Evolutionary conservation across 1,284 basidiomycete species (phyloP), one percentile per base, ranked within the genome.

Genomic region (Hypsizygus ulmarius): DNA sequence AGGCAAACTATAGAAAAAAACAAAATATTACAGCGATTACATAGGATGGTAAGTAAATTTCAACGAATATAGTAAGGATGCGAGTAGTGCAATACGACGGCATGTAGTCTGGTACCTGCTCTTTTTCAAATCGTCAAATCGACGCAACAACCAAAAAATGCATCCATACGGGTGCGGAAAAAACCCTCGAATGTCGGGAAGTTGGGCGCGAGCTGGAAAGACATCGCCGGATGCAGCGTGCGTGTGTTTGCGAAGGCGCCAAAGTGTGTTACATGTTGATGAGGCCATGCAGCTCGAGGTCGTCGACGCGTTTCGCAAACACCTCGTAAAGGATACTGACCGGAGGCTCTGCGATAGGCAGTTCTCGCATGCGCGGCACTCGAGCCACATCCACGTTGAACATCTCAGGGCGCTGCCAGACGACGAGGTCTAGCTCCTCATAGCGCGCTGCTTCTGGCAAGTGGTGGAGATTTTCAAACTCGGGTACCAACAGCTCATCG

Each of bases 251-350:
- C 21, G 21, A 7, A 4, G 21, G 21, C 21, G 21, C 21, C 3
- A 7, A 25, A 25, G 4, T 25, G 21, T 4, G 21, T 25, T 25
- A 25, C 21, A 25, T 25, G 21, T 25, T 25, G 21, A 45, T 32
- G 21, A 43, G 39, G 18, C 44, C 39, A 14, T 47, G 49, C 5
- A 28, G n/a, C 35, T 55, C 53, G 21, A 58, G 28, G 12, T 48
- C 43, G 14, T 51, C 52, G 9, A 59, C 43, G n/a, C 37, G 42
- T 45, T 52, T 50, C 14, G 59, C 59, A 47, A 62, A 60, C 3
- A 51, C 57, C 28, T 57, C 52, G 34, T 58, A 62, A 9, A 57
- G 48, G 14, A 62, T 62, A 32, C 59, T 62, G 19, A 53, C 47
- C 1, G 53, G 52, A 18, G 56, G 50, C 21, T 57, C 47, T 11